A percentile compares a stretch with the other conserved stretches of the same genome.
phyloP scores from a whole-genome alignment of 2,329 filamentous ascomycete genomes.

The Waltergamsia citrina region DNA sequence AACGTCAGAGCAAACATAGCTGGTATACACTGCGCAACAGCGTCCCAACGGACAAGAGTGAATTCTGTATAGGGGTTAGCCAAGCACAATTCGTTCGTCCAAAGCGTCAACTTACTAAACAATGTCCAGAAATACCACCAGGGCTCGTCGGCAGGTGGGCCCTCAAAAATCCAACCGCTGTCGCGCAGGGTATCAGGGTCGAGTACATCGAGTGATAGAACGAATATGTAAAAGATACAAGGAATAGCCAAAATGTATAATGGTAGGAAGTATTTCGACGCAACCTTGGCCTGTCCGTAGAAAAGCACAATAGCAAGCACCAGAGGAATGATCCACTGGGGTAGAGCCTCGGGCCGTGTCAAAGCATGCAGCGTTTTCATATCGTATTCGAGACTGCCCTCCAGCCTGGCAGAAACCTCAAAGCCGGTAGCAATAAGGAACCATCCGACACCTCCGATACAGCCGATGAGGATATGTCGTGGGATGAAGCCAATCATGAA shows the following conservation, averaged over 20 bases:
- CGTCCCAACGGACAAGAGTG: constrained; percentile 70
- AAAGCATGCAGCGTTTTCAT: constrained; percentile 67
- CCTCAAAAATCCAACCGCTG: constrained; percentile 84
- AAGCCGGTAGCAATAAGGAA: constrained; percentile 88
- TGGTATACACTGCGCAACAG: constrained; percentile 74
- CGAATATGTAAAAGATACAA: constrained; percentile 67
- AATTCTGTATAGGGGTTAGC: constrained; percentile 48
- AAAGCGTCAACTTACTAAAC: constrained; percentile 57
- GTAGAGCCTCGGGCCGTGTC: constrained; percentile 61
- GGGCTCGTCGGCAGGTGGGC: constrained; percentile 73
- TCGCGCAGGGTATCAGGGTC: constrained; percentile 57
- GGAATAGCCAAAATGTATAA: constrained; percentile 77
- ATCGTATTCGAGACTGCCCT: constrained; percentile 78
- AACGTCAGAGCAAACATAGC: constrained; percentile 97
- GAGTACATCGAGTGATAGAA: constrained; percentile 58
- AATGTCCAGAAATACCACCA: constrained; percentile 98
- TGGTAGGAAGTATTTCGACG: constrained; percentile 78
- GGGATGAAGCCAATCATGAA: constrained; percentile 96
- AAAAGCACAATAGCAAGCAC: constrained; percentile 67
- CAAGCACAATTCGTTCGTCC: constrained; percentile 1
- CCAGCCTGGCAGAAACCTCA: constrained; percentile 83
- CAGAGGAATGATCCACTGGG: constrained; percentile 77
- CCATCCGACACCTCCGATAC: constrained; percentile 94
- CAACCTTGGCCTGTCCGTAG: constrained; percentile 63
- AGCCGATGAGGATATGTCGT: constrained; percentile 90